Percentiles rank a stretch among this genome's conserved stretches.
Conservation (phyloP, 208 protist genomes). For the Leptomonas pyrrhocoris region DNA sequence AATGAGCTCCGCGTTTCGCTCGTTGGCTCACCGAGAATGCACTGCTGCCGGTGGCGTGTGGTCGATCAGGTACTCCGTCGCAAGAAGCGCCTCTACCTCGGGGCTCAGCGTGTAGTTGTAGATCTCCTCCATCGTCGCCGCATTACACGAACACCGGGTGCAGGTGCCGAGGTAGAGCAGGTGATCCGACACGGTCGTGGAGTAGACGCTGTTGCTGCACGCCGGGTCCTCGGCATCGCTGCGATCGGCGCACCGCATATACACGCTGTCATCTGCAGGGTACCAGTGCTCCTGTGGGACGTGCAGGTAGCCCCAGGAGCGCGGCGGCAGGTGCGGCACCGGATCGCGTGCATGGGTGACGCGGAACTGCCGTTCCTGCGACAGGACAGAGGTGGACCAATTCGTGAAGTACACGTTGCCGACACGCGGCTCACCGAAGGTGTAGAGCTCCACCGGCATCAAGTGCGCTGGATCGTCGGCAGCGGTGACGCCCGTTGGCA, state of each 20-base stretch:
- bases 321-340: constrained; percentile 61
- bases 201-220: constrained; percentile 57
- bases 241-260: constrained; percentile 42
- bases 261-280: constrained; percentile 16
- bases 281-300: constrained; percentile 63
- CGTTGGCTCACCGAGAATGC: too few species aligned
- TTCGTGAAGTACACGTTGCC: constrained; percentile 57
- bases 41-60: neutral
- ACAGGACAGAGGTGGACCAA: constrained; percentile 40
- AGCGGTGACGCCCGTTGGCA: too few species aligned
- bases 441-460: constrained; percentile 59
- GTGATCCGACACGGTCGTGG: constrained; percentile 45
- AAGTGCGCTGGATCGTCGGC: neutral
- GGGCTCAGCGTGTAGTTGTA: constrained; percentile 13
- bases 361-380: constrained; percentile 38
- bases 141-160: constrained; percentile 47
- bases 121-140: constrained; percentile 27
- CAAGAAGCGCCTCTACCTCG: constrained; percentile 9
- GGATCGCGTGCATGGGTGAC: constrained; percentile 56
- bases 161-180: constrained; percentile 59
- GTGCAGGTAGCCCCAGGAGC: constrained; percentile 50
- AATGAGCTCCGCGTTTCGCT: too few species aligned
- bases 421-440: constrained; percentile 72
- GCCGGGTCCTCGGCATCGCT: constrained; percentile 37
- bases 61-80: constrained; percentile 7